Percentiles rank a stretch among this genome's conserved stretches.
Conservation (phyloP, 2,329 filamentous ascomycete species). For the Neocatenulostroma microsporum region DNA sequence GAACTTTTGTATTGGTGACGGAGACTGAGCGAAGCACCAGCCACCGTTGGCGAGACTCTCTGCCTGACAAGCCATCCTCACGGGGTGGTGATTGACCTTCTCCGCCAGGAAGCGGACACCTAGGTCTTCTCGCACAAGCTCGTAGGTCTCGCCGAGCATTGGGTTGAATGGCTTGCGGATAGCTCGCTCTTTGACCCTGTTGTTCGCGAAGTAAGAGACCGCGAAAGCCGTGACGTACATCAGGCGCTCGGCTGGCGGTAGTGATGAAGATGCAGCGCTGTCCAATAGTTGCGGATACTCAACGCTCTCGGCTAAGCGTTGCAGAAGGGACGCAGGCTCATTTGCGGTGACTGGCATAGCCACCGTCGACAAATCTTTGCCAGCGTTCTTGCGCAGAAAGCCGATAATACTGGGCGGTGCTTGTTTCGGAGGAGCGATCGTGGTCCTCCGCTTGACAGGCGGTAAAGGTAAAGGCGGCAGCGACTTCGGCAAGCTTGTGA, state of each 20-base stretch:
- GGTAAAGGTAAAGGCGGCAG: constrained; percentile 70
- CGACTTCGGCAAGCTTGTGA: constrained; percentile 67
- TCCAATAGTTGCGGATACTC: constrained; percentile 86
- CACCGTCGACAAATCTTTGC: constrained; percentile 93
- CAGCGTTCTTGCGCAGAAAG: constrained; percentile 93
- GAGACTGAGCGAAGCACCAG: constrained; percentile 84
- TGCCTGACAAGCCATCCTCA: constrained; percentile 87
- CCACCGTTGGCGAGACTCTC: constrained; percentile 53
- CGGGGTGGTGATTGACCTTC: constrained; percentile 87
- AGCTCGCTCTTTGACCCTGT: constrained; percentile 78
- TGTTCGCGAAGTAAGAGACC: constrained; percentile 73
- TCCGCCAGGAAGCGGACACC: constrained; percentile 90
- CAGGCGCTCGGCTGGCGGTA: constrained; percentile 59
- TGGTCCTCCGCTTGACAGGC: constrained; percentile 57
- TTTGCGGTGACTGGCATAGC: constrained; percentile 97
- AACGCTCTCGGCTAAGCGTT: constrained; percentile 80
- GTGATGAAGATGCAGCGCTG: constrained; percentile 49
- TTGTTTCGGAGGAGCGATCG: constrained; percentile 65
- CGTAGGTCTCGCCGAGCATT: constrained; percentile 90
- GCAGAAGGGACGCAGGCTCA: constrained; percentile 80
- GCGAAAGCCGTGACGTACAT: constrained; percentile 86
- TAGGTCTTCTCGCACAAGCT: constrained; percentile 78
- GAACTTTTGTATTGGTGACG: constrained; percentile 89
- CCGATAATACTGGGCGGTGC: constrained; percentile 85
- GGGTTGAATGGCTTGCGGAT: constrained; percentile 97